phyloP scores from a whole-genome alignment of 208 protist species.

The Leishmania tropica region DNA sequence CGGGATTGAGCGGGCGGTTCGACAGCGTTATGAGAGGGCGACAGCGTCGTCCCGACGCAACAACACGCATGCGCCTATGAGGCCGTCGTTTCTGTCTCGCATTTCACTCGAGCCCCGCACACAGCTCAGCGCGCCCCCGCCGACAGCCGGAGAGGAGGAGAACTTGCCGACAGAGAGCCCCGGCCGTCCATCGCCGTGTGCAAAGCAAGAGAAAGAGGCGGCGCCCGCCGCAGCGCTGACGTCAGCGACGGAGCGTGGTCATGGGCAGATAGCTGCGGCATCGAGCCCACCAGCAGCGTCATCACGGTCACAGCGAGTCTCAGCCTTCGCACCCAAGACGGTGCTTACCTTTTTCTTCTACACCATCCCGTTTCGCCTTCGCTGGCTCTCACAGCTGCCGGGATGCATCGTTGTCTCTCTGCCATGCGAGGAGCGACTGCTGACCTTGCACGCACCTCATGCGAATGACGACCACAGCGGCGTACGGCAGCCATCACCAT shows the following conservation, averaged over 20 bases:
- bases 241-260: neutral
- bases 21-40: slow-evolving; percentile 1
- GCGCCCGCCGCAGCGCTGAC: neutral
- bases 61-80: neutral
- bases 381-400: slow-evolving; percentile 50
- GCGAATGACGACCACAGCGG: neutral
- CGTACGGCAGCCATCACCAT: neutral
- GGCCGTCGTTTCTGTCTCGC: slow-evolving; percentile 9
- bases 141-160: neutral
- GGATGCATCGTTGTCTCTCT: slow-evolving; percentile 58
- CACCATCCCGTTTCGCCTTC: slow-evolving; percentile 58
- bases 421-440: slow-evolving; percentile 75
- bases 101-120: slow-evolving; percentile 1
- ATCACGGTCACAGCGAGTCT: neutral
- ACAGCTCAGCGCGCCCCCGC: neutral
- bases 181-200: neutral
- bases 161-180: neutral
- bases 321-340: neutral
- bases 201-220: neutral
- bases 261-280: neutral
- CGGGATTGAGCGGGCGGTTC: slow-evolving; percentile 31
- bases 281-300: neutral
- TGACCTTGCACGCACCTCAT: slow-evolving; percentile 49
- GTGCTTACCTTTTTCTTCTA: slow-evolving; percentile 47
- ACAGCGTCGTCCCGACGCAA: neutral